Conservation (phyloP, 2,329 filamentous ascomycete genomes). For the Curvularia verruculosa region DNA sequence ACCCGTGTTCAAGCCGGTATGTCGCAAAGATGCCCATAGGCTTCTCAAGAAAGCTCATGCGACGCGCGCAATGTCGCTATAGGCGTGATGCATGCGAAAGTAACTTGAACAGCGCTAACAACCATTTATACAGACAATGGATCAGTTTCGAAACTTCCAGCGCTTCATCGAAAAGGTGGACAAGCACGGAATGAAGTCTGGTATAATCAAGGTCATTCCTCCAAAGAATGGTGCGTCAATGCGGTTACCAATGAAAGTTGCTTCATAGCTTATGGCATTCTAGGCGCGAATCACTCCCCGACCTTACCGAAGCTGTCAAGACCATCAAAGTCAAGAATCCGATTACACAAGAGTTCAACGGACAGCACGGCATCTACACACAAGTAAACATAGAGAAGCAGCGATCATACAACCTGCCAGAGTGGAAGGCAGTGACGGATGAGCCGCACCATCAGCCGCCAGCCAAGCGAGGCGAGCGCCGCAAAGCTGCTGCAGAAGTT, state of each 20-base stretch:
- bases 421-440: constrained; percentile 93
- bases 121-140: constrained; percentile 68
- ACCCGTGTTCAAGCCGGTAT: constrained; percentile 87
- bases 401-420: constrained; percentile 92
- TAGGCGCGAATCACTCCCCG: constrained; percentile 73
- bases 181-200: constrained; percentile 94
- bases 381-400: constrained; percentile 98
- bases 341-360: constrained; percentile 98
- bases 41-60: neutral
- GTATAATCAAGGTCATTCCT: constrained; percentile 94
- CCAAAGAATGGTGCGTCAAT: constrained; percentile 81
- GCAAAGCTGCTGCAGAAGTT: constrained; percentile 55
- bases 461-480: constrained; percentile 81
- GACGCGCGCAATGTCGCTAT: constrained; percentile 10
- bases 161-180: constrained; percentile 90
- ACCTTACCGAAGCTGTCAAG: constrained; percentile 85
- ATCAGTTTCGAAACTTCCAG: constrained; percentile 93
- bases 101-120: constrained; percentile 24
- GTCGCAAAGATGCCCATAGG: constrained; percentile 41
- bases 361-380: constrained; percentile 91
- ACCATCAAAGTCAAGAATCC: constrained; percentile 93
- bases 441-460: constrained; percentile 96
- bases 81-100: constrained; percentile 1
- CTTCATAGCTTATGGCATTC: constrained; percentile 18
- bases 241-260: constrained; percentile 5